Base-by-base conservation (phyloP, 2,329 filamentous ascomycete species). In the Hypoxylon sp. region DNA sequence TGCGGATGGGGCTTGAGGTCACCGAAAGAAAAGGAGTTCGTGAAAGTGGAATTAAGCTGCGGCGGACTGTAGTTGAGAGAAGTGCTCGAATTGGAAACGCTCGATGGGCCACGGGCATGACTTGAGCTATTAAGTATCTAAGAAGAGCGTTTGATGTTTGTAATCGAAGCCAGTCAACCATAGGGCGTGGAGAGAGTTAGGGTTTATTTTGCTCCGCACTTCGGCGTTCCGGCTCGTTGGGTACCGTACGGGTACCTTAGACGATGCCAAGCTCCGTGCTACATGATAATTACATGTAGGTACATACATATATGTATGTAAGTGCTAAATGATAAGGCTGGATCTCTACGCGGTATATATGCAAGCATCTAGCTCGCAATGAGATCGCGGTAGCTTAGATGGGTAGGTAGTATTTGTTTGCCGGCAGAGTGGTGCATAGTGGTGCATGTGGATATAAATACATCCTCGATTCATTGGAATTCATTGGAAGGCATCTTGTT, bases 1-100 rank as follows among this genome's bases (percentile, higher is more conserved):
- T 82, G 77, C 75, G 80, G 77, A 73, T 77, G 74, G 65, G 76
- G 61, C 73, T 78, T 73, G 72, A 65, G 60, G 67, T 62, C 55
- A 72, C 68, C 64, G 76, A 75, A 51, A 67, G 14, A 32, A 72
- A 56, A 56, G 72, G 58, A 28, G 66, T 61, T 65, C 66, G 69
- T 36, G 62, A 62, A 48, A 56, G 34, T 46, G 63, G 53, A 17
- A 65, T 49, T 14, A 63, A 56, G 36, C 53, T 36, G 49, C 60
- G 60, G 61, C 62, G 71, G 23, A 64, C 41, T 10, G 68, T 59
- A 46, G 52, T 61, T 52, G 68, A 61, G 64, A 58, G 70, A 70
- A 67, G 25, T 43, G 53, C 48, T 68, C 69, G 72, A 46, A 69
- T 53, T 25, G 68, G 56, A 36, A 73, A 59, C 52, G 68, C 62